Conservation (phyloP, 1,284 basidiomycete genomes). For the Chondrostereum purpureum region DNA sequence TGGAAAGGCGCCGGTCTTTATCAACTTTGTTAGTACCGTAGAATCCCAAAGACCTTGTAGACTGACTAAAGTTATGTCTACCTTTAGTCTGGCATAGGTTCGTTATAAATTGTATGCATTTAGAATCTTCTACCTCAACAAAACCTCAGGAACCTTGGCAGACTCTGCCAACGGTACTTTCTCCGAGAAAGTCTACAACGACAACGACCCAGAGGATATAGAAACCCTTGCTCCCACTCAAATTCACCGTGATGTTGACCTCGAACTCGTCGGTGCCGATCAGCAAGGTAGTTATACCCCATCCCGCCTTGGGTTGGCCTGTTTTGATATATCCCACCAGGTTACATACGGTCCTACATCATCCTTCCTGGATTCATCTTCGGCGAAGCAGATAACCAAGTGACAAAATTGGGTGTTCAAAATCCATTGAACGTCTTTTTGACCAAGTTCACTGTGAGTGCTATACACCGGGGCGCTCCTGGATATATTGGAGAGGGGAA, state of each 20-base stretch:
- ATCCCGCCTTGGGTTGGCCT: too few species aligned
- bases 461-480: conserved; percentile 24
- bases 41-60: background rate
- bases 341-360: conserved; percentile 31
- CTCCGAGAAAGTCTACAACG: conserved; percentile 27
- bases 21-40: conserved; percentile 22
- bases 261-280: conserved; percentile 23
- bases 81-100: conserved; percentile 28
- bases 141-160: too few species aligned
- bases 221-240: conserved; percentile 26
- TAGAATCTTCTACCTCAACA: too few species aligned
- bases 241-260: conserved; percentile 26
- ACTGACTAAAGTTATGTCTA: conserved; percentile 1
- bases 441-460: conserved; percentile 22
- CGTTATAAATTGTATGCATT: background rate
- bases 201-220: conserved; percentile 27
- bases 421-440: conserved; percentile 32
- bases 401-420: conserved; percentile 31
- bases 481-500: conserved; percentile 22
- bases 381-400: conserved; percentile 26
- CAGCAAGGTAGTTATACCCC: conserved; percentile 20
- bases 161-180: conserved; percentile 18
- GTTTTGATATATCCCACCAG: too few species aligned
- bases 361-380: conserved; percentile 35
- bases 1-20: conserved; percentile 16